Conservation (phyloP, 768 basidiomycete species). For the Xerocomus spinulosus region DNA sequence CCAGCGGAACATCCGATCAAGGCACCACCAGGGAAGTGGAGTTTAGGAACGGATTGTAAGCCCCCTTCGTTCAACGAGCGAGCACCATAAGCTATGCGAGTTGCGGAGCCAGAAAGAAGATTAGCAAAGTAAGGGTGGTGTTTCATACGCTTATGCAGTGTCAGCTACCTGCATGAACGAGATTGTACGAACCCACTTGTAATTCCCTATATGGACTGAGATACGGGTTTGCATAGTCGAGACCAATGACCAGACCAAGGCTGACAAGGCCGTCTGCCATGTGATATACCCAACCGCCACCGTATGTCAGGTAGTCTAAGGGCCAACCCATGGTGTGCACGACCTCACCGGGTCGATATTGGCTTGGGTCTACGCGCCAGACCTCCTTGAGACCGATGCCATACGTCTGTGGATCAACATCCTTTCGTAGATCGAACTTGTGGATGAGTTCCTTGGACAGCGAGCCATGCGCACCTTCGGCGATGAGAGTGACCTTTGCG, state of each 20-base stretch:
- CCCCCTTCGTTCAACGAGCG: conserved; percentile 92
- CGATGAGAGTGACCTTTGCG: conserved; percentile 86
- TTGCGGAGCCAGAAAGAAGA: conserved; percentile 67
- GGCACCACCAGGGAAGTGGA: conserved; percentile 90
- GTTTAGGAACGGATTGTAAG: conserved; percentile 82
- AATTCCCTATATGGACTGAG: conserved; percentile 89
- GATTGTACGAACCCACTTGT: conserved; percentile 48
- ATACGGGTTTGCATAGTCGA: conserved; percentile 94
- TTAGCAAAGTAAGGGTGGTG: conserved; percentile 89
- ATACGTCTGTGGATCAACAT: conserved; percentile 84
- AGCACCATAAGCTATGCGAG: conserved; percentile 87
- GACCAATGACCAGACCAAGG: conserved; percentile 85
- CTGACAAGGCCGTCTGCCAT: conserved; percentile 90
- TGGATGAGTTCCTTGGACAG: conserved; percentile 75
- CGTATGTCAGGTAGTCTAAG: conserved; percentile 67
- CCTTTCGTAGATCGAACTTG: conserved; percentile 66
- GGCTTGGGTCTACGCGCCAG: conserved; percentile 73
- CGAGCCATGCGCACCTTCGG: conserved; percentile 93
- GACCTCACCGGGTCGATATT: conserved; percentile 68
- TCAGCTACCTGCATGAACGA: conserved; percentile 3
- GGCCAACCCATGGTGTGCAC: conserved; percentile 96
- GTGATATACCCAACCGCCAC: conserved; percentile 94
- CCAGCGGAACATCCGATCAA: conserved; percentile 94
- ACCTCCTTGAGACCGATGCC: conserved; percentile 97
- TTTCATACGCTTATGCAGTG: conserved; percentile 67